These are phyloP conservation scores for Pneumocystis wakefieldiae DNA, from an alignment of 1,139 yeast species.

Conservation along the genomic window DNA sequence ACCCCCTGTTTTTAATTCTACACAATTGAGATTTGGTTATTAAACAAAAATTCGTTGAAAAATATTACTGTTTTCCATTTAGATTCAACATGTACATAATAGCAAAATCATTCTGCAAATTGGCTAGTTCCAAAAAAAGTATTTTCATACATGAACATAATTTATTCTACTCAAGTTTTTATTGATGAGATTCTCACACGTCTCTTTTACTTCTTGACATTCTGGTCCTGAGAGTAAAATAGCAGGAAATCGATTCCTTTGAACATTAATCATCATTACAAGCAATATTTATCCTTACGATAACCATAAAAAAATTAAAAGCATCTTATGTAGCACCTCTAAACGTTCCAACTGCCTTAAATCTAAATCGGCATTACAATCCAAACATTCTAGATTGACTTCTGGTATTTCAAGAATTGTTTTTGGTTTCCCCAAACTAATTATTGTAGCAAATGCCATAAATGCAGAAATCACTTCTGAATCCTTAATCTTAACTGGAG, in stretches of 20 bases:
- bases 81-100: too few species aligned
- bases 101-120: too few species aligned
- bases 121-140: neutral
- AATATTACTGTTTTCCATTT: too few species aligned
- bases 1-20: conserved; percentile 93
- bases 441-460: conserved; percentile 12
- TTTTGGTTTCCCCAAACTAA: conserved; percentile 13
- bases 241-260: neutral
- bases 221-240: neutral
- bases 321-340: conserved; percentile 56
- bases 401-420: conserved; percentile 13
- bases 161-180: neutral
- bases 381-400: conserved; percentile 13
- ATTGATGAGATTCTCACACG: neutral
- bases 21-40: conserved; percentile 93
- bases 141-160: neutral
- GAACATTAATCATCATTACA: neutral
- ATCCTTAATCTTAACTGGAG: conserved; percentile 23
- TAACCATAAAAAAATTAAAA: conserved; percentile 69
- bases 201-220: neutral
- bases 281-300: conserved; percentile 30
- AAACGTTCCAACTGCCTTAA: conserved; percentile 30
- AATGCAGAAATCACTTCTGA: conserved; percentile 8
- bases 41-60: conserved; percentile 21
- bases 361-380: conserved; percentile 21